Conservation (phyloP, 1,284 basidiomycete species). For the Naganishia sp. region DNA sequence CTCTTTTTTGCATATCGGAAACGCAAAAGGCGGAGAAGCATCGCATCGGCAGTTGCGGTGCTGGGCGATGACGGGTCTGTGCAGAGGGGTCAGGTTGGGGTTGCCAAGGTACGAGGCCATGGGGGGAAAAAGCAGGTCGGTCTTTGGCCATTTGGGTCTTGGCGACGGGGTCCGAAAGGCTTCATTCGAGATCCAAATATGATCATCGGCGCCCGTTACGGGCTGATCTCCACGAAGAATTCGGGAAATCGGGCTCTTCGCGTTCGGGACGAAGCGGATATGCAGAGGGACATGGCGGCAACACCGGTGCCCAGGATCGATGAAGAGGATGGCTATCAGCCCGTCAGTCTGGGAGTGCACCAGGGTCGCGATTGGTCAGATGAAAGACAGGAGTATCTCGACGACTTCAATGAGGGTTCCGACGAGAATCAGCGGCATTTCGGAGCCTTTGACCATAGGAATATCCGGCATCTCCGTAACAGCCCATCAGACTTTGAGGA, state of each 20-base stretch:
- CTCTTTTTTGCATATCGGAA: background rate
- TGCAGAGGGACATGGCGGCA: conserved; percentile 1
- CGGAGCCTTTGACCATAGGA: background rate
- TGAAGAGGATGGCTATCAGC: conserved; percentile 8
- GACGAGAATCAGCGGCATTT: background rate
- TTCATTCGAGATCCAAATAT: background rate
- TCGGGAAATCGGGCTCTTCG: conserved; percentile 13
- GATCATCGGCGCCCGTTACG: conserved; percentile 12
- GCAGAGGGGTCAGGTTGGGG: background rate
- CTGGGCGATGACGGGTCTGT: conserved; percentile 4
- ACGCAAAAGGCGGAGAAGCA: background rate
- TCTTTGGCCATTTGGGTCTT: background rate
- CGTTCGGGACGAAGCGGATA: background rate
- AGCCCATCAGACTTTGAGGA: background rate
- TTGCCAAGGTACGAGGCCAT: background rate
- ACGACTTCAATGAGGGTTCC: background rate
- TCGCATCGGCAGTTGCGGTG: background rate
- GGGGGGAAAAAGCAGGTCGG: background rate
- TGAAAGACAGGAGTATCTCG: conserved; percentile 13
- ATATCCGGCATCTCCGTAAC: background rate
- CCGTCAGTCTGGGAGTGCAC: conserved; percentile 1
- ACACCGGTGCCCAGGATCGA: background rate
- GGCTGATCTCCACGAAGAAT: conserved; percentile 8
- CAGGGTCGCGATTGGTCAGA: conserved; percentile 5
- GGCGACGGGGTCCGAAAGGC: background rate